Evolutionary conservation across 2,329 filamentous ascomycete genomes (phyloP).

Genomic region (Karstenula rhodostoma): DNA sequence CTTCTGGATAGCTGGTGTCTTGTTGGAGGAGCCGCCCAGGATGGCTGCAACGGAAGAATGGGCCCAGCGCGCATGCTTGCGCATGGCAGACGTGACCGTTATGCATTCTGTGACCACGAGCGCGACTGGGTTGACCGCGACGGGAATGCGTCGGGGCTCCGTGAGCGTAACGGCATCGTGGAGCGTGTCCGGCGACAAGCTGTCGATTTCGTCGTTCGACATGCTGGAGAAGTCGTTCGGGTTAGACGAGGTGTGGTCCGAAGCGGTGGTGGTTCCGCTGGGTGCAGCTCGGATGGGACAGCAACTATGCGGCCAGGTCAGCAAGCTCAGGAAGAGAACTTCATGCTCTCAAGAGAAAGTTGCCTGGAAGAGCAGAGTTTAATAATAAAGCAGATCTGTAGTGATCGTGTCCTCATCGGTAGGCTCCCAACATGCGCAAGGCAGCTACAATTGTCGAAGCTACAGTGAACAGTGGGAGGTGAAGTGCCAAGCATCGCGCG

Average conservation of each 20-base stretch:
- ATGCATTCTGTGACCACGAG: slow-evolving; percentile 99
- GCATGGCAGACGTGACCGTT: slow-evolving; percentile 96
- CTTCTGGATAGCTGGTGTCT: slow-evolving; percentile 48
- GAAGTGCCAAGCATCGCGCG: slow-evolving; percentile 14
- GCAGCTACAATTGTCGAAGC: slow-evolving; percentile 24
- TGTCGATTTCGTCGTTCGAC: slow-evolving; percentile 39
- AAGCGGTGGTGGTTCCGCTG: slow-evolving; percentile 25
- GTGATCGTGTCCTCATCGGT: slow-evolving; percentile 23
- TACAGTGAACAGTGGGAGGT: slow-evolving; percentile 12
- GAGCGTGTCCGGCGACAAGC: slow-evolving; percentile 31
- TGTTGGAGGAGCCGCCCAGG: slow-evolving; percentile 73
- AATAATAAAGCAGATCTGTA: slow-evolving; percentile 15
- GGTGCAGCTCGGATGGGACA: slow-evolving; percentile 32
- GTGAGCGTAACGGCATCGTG: slow-evolving; percentile 33
- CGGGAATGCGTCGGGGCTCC: slow-evolving; percentile 62
- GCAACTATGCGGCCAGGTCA: slow-evolving; percentile 39
- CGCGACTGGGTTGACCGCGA: slow-evolving; percentile 89
- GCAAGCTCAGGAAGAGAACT: slow-evolving; percentile 29
- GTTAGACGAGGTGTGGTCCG: slow-evolving; percentile 22
- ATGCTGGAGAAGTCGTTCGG: slow-evolving; percentile 26
- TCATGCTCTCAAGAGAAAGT: slow-evolving; percentile 34
- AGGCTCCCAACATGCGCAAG: slow-evolving; percentile 20
- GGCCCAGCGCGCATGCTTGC: slow-evolving; percentile 94
- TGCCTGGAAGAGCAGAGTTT: slow-evolving; percentile 22
- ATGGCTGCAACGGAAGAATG: slow-evolving; percentile 97